phyloP scores from a whole-genome alignment of 108 stramenopile species.

The Pelagomonas calceolata region DNA sequence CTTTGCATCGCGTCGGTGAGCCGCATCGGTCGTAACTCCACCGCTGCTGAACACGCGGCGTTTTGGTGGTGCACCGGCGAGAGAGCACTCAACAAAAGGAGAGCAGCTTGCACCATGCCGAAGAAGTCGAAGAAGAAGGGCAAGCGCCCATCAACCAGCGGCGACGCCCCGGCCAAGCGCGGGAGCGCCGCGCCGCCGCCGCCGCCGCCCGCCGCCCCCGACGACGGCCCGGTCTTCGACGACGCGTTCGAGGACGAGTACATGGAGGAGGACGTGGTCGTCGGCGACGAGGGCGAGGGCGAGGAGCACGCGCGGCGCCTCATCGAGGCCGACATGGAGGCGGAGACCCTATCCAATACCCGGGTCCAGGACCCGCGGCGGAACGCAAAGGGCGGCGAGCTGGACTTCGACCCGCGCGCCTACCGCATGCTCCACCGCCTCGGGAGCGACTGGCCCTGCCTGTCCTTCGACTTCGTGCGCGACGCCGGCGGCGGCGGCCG shows the following conservation, averaged over 20 bases:
- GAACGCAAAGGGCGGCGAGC: slow-evolving; percentile 40
- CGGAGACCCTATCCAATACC: slow-evolving; percentile 11
- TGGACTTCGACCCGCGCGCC: slow-evolving; percentile 87
- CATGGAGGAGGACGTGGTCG: slow-evolving; percentile 43
- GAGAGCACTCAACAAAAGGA: too few species aligned
- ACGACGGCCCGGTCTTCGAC: slow-evolving; percentile 58
- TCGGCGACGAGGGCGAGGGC: slow-evolving; percentile 44
- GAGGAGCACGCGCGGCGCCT: slow-evolving; percentile 7
- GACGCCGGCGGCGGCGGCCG: slow-evolving; percentile 72
- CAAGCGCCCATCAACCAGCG: too few species aligned
- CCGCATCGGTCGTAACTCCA: too few species aligned
- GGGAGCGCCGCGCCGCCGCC: background rate
- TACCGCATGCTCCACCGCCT: slow-evolving; percentile 94
- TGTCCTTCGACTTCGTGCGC: slow-evolving; percentile 76
- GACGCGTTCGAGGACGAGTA: slow-evolving; percentile 69
- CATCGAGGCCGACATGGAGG: background rate
- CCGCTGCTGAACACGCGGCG: too few species aligned
- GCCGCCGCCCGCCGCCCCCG: slow-evolving; percentile 32
- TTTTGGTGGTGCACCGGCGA: too few species aligned
- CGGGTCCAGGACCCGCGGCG: slow-evolving; percentile 19
- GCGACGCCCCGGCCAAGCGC: too few species aligned
- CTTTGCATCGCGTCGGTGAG: too few species aligned
- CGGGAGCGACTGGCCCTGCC: slow-evolving; percentile 83
- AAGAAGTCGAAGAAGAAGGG: too few species aligned
- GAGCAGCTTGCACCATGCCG: too few species aligned